Percentiles rank a stretch among this genome's conserved stretches.
Conservation (phyloP, 2,329 filamentous ascomycete genomes). For the Paraphaeosphaeria sporulosa region DNA sequence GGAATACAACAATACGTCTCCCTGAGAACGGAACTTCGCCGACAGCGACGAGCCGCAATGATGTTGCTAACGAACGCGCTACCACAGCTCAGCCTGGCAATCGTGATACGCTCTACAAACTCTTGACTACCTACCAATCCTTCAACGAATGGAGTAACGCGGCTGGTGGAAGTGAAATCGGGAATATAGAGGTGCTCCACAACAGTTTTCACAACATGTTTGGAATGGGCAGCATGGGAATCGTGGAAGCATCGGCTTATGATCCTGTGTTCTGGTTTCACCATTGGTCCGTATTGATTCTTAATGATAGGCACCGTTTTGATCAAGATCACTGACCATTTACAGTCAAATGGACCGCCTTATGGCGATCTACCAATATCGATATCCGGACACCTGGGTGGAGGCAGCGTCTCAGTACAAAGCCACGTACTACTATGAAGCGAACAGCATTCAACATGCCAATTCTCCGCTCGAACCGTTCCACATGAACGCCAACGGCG, state of each 20-base stretch:
- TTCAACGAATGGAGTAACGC: constrained; percentile 44
- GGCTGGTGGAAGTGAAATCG: constrained; percentile 40
- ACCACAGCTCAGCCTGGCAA: constrained; percentile 39
- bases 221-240: constrained; percentile 54
- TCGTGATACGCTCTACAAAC: constrained; percentile 42
- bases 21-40: constrained; percentile 31
- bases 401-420: constrained; percentile 31
- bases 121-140: constrained; percentile 40
- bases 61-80: constrained; percentile 34
- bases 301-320: no score
- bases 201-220: constrained; percentile 42
- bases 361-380: constrained; percentile 35
- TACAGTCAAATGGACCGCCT: constrained; percentile 36
- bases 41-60: constrained; percentile 39
- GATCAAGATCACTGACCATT: constrained; percentile 5
- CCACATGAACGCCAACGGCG: constrained; percentile 41
- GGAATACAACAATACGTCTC: constrained; percentile 41
- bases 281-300: constrained; percentile 34
- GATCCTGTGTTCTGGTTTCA: constrained; percentile 46
- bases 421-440: constrained; percentile 31
- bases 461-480: constrained; percentile 37
- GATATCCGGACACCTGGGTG: constrained; percentile 45
- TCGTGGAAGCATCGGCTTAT: constrained; percentile 40
- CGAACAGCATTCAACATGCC: constrained; percentile 28
- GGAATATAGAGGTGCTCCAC: constrained; percentile 42